Conservation (phyloP, 495 filamentous ascomycete genomes). For the Aspergillus saccharolyticus region DNA sequence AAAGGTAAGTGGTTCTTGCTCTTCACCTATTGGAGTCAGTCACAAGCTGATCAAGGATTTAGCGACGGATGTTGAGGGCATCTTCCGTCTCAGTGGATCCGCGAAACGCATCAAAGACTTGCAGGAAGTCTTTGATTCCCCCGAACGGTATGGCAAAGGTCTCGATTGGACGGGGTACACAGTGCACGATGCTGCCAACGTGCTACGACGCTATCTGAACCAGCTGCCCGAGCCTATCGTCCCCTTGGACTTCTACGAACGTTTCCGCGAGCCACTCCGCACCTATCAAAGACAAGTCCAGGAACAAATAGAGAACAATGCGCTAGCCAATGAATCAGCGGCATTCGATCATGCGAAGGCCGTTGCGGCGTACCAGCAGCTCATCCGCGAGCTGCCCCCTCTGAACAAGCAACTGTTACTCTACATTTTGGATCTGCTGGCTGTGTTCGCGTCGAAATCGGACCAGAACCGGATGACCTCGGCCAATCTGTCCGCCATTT, state of each 20-base stretch:
- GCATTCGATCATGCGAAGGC: constrained; percentile 70
- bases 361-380: constrained; percentile 75
- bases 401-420: constrained; percentile 92
- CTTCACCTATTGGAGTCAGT: neutral
- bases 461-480: constrained; percentile 97
- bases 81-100: constrained; percentile 94
- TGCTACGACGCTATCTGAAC: constrained; percentile 91
- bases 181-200: constrained; percentile 97
- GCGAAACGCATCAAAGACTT: constrained; percentile 97
- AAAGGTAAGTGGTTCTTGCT: constrained; percentile 62
- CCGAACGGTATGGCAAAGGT: constrained; percentile 94
- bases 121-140: constrained; percentile 85
- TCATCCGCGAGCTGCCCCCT: constrained; percentile 89
- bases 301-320: constrained; percentile 44
- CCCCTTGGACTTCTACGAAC: constrained; percentile 86
- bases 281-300: constrained; percentile 66
- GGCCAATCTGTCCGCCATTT: constrained; percentile 92
- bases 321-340: constrained; percentile 27
- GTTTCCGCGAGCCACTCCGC: constrained; percentile 79
- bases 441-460: constrained; percentile 95
- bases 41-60: constrained; percentile 8
- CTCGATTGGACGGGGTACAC: constrained; percentile 97
- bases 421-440: constrained; percentile 96
- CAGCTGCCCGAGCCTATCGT: constrained; percentile 93
- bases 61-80: constrained; percentile 96